phyloP scores from a whole-genome alignment of 2,329 filamentous ascomycete genomes.

The Nemania diffusa region DNA sequence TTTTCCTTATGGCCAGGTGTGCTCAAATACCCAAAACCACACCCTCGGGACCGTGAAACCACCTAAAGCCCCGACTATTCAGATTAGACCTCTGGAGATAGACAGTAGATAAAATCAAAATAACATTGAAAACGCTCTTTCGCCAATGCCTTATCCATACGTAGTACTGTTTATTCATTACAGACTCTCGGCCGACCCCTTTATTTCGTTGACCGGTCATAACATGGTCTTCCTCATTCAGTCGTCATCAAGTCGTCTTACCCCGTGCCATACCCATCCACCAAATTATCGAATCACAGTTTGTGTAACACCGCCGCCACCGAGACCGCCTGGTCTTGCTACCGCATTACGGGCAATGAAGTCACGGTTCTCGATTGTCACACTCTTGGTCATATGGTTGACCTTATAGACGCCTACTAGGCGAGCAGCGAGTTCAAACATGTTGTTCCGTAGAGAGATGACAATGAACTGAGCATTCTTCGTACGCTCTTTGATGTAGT shows the following conservation, averaged over 20 bases:
- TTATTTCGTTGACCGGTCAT: constrained; percentile 5
- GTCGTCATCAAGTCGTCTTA: not conserved
- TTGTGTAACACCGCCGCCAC: constrained; percentile 26
- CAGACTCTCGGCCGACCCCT: constrained; percentile 7
- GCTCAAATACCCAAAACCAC: not conserved
- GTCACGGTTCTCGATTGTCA: constrained; percentile 86
- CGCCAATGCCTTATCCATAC: constrained; percentile 16
- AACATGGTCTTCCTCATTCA: constrained; percentile 8
- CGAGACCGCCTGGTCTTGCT: constrained; percentile 31
- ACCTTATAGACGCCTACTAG: constrained; percentile 99
- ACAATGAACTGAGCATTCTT: constrained; percentile 99
- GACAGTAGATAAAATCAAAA: not conserved
- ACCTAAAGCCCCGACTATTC: not conserved
- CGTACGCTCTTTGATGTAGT: constrained; percentile 98
- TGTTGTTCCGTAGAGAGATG: constrained; percentile 97
- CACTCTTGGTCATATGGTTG: constrained; percentile 97
- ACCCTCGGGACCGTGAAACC: not conserved
- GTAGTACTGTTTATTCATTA: constrained; percentile 5
- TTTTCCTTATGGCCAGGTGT: not conserved
- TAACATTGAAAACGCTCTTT: constrained; percentile 13
- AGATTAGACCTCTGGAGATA: not conserved
- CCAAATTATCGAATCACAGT: constrained; percentile 27
- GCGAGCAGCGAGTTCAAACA: constrained; percentile 97
- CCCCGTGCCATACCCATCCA: not conserved
- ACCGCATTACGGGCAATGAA: constrained; percentile 63